Conservation (phyloP, 768 basidiomycete genomes). For the Mycena capillaripes region DNA sequence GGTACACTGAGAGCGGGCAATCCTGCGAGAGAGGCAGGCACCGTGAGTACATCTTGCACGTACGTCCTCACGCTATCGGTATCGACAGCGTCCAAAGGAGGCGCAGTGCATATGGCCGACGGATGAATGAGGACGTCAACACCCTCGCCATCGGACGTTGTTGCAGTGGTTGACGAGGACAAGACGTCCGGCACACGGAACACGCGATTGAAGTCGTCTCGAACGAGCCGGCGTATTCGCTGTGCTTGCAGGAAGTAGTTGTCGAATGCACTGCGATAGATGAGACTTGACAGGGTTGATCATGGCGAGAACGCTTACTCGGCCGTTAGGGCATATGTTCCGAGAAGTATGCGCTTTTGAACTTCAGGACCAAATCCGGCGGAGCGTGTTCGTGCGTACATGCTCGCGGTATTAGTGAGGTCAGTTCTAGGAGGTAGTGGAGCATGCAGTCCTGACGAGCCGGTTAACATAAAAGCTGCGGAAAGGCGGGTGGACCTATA, state of each 20-base stretch:
- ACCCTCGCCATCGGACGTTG: conserved; percentile 39
- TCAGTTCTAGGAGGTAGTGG: conserved; percentile 57
- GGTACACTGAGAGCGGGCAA: conserved; percentile 88
- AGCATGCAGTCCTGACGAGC: conserved; percentile 63
- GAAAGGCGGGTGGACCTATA: neutral
- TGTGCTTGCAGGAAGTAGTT: conserved; percentile 97
- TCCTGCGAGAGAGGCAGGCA: conserved; percentile 92
- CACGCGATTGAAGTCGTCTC: conserved; percentile 78
- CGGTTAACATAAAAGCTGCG: neutral
- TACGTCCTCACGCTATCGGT: conserved; percentile 66
- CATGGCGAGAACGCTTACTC: conserved; percentile 68
- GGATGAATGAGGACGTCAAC: conserved; percentile 92
- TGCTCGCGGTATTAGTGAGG: conserved; percentile 62
- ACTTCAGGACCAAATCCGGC: conserved; percentile 88
- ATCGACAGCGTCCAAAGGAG: conserved; percentile 55
- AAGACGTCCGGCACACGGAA: conserved; percentile 73
- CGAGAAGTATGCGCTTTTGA: conserved; percentile 87
- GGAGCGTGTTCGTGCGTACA: conserved; percentile 78
- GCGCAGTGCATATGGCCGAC: conserved; percentile 89
- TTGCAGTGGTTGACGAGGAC: conserved; percentile 35
- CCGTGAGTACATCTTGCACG: conserved; percentile 92
- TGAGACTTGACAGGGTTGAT: neutral
- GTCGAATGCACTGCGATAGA: conserved; percentile 84
- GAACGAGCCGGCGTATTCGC: conserved; percentile 78
- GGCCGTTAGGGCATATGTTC: conserved; percentile 92